Conservation (phyloP, 495 filamentous ascomycete species). For the Usnea hakonensis region DNA sequence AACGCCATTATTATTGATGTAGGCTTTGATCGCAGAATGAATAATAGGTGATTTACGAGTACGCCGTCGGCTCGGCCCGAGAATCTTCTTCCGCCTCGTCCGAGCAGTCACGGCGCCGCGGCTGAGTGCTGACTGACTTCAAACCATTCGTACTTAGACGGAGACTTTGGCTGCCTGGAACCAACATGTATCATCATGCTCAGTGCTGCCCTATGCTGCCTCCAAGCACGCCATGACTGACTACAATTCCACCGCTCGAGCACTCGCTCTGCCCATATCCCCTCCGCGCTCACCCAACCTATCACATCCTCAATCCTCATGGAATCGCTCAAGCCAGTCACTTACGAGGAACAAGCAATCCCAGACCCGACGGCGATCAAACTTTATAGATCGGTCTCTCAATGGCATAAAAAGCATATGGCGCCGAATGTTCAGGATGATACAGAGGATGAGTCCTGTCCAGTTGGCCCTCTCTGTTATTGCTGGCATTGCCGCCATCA, state of each 20-base stretch:
- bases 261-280: constrained; percentile 54
- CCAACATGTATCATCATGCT: neutral
- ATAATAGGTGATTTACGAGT: no score
- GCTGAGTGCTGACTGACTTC: no score
- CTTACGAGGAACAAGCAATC: constrained; percentile 16
- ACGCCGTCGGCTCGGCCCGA: no score
- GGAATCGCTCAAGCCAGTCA: constrained; percentile 37
- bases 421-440: constrained; percentile 28
- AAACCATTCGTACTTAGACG: neutral
- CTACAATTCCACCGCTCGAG: constrained; percentile 56
- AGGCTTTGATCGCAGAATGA: no score
- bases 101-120: no score
- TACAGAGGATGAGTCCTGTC: constrained; percentile 48
- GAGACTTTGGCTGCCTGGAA: neutral
- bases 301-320: constrained; percentile 30
- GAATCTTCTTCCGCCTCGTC: no score
- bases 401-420: constrained; percentile 36
- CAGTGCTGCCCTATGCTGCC: neutral
- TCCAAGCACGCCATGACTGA: neutral
- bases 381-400: constrained; percentile 40
- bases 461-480: constrained; percentile 54
- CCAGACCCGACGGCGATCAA: constrained; percentile 30
- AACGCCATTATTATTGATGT: no score
- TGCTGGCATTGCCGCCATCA: constrained; percentile 40
- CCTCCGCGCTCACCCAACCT: constrained; percentile 35